Evolutionary conservation across 371 early-diverging fungal genomes (phyloP).

Genomic region (Dichotomocladium elegans): DNA sequence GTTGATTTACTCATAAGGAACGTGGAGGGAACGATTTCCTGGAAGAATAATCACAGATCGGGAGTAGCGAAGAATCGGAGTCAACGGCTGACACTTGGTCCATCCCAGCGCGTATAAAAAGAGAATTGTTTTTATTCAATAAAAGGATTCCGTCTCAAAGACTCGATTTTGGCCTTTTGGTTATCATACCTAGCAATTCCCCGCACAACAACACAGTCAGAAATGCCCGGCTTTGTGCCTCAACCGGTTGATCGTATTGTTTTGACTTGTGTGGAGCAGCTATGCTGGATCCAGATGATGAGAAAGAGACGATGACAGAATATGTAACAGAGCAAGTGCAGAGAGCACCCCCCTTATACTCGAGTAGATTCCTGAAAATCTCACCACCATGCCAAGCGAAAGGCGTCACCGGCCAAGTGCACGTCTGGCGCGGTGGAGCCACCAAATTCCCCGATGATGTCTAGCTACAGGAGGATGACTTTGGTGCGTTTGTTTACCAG

Average conservation of each 20-base stretch:
- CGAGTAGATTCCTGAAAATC: conserved; percentile 35
- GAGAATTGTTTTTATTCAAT: too few species aligned
- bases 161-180: too few species aligned
- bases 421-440: neutral
- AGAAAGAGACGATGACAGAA: conserved; percentile 6
- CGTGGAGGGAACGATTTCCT: too few species aligned
- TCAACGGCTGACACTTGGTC: too few species aligned
- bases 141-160: too few species aligned
- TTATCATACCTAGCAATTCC: too few species aligned
- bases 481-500: conserved; percentile 91
- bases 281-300: conserved; percentile 42
- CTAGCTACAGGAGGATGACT: conserved; percentile 59
- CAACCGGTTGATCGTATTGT: conserved; percentile 76
- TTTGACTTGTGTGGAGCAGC: conserved; percentile 88
- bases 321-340: conserved; percentile 31
- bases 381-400: neutral
- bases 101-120: too few species aligned
- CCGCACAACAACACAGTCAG: too few species aligned
- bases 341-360: conserved; percentile 34
- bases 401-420: neutral
- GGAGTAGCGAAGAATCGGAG: too few species aligned
- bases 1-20: too few species aligned
- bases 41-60: too few species aligned
- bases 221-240: conserved; percentile 84
- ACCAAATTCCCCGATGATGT: conserved; percentile 2